Percentiles rank a stretch among this genome's conserved stretches.
Conservation (phyloP, 2,329 filamentous ascomycete species). For the Colletotrichum shisoi region DNA sequence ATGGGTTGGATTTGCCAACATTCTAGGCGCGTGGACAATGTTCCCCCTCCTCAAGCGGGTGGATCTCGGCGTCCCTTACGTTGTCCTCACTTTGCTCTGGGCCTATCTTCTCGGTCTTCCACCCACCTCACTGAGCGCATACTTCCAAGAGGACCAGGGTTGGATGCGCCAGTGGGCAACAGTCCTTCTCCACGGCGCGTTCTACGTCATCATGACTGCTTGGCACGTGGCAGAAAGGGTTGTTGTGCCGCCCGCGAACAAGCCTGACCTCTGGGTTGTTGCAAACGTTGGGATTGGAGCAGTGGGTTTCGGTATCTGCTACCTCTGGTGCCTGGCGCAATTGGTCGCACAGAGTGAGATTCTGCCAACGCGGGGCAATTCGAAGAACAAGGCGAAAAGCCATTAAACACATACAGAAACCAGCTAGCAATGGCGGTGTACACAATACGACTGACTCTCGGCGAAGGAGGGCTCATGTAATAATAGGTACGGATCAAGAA, state of each 20-base stretch:
- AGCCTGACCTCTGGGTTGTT: conserved; percentile 95
- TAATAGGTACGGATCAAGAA: neutral
- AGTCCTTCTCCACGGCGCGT: conserved; percentile 72
- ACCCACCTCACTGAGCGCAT: conserved; percentile 74
- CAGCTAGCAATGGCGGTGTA: conserved; percentile 30
- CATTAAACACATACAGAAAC: conserved; percentile 16
- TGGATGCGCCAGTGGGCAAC: conserved; percentile 66
- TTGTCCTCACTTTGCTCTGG: conserved; percentile 86
- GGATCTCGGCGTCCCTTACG: conserved; percentile 83
- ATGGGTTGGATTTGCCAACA: conserved; percentile 96
- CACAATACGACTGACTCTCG: conserved; percentile 8
- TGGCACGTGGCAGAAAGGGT: conserved; percentile 84
- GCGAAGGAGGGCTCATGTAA: conserved; percentile 21
- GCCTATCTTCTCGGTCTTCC: conserved; percentile 88
- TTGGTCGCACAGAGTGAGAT: conserved; percentile 67
- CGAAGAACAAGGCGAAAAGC: conserved; percentile 33
- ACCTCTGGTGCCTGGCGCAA: conserved; percentile 87
- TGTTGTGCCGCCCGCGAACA: conserved; percentile 71
- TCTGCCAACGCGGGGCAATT: conserved; percentile 44
- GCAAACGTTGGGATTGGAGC: conserved; percentile 87
- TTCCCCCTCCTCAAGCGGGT: conserved; percentile 89
- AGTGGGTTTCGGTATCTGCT: conserved; percentile 84
- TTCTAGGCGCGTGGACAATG: conserved; percentile 90
- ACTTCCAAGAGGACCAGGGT: conserved; percentile 62
- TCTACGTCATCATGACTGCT: conserved; percentile 77